Evolutionary conservation across 495 filamentous ascomycete species (phyloP).

Genomic region (Penicillium parvum): DNA sequence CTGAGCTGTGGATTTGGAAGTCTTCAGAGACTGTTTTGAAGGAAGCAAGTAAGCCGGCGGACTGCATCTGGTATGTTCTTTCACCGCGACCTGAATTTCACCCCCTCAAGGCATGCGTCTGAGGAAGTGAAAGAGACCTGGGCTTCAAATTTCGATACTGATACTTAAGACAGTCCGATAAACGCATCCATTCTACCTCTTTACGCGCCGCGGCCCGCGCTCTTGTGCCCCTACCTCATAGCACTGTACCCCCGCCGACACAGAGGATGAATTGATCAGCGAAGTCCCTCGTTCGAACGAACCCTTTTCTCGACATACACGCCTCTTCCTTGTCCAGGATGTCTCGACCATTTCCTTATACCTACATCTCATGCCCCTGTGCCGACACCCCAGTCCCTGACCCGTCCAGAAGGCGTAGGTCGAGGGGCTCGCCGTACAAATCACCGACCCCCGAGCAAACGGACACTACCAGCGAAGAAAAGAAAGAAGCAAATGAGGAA

Average conservation of each 20-base stretch:
- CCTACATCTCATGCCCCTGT: constrained; percentile 90
- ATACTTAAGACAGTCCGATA: not conserved
- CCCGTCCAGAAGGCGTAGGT: constrained; percentile 35
- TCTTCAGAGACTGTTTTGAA: no score
- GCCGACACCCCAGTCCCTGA: constrained; percentile 53
- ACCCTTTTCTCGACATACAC: not conserved
- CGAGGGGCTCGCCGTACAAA: constrained; percentile 38
- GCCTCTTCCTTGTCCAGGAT: constrained; percentile 34
- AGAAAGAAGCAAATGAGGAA: constrained; percentile 15
- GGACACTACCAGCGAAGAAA: constrained; percentile 21
- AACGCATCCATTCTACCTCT: not conserved
- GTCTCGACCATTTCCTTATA: constrained; percentile 79
- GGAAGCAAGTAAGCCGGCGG: no score
- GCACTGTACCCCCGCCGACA: not conserved
- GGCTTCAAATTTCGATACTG: not conserved
- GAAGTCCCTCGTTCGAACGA: not conserved
- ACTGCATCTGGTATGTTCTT: constrained; percentile 4
- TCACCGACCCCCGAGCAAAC: constrained; percentile 29
- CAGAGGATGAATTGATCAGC: constrained; percentile 21
- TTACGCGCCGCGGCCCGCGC: not conserved
- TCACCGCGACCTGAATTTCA: not conserved
- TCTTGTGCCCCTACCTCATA: not conserved
- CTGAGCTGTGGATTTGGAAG: not conserved
- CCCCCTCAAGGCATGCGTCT: constrained; percentile 7
- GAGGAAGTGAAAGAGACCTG: not conserved